Conservation (phyloP, 1,139 yeast genomes). For the Scheffersomyces lignicola region DNA sequence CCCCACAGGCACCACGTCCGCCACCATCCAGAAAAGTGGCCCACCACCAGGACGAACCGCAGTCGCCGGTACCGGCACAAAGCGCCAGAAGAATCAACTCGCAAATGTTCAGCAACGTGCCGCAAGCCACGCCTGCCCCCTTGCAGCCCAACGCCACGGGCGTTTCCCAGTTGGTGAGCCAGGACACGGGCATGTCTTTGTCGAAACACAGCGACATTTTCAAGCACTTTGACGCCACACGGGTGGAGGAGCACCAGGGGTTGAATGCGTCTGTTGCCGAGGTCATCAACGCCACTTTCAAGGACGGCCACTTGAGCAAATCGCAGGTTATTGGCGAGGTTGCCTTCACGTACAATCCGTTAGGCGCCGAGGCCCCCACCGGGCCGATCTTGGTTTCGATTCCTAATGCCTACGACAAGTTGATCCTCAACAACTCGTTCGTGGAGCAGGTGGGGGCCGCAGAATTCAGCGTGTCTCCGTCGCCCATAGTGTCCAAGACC, state of each 20-base stretch:
- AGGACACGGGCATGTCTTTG: constrained; percentile 36
- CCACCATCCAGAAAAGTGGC: constrained; percentile 72
- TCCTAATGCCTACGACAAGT: constrained; percentile 34
- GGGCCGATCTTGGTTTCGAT: constrained; percentile 26
- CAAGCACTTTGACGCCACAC: constrained; percentile 43
- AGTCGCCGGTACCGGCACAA: constrained; percentile 9
- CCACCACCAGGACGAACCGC: constrained; percentile 18
- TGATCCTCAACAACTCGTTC: constrained; percentile 45
- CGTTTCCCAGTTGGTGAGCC: constrained; percentile 17
- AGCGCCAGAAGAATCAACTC: constrained; percentile 6
- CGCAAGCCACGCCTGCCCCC: constrained; percentile 45
- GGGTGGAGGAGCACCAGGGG: constrained; percentile 53
- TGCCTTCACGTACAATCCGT: constrained; percentile 64
- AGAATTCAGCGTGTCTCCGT: constrained; percentile 31
- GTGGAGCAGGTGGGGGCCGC: constrained; percentile 31
- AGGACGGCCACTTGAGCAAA: constrained; percentile 59
- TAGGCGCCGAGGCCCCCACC: constrained; percentile 13
- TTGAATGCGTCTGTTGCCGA: constrained; percentile 79
- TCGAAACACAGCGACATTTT: constrained; percentile 35
- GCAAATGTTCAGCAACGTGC: constrained; percentile 47
- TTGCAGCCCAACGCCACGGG: constrained; percentile 19
- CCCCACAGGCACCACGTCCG: constrained; percentile 51
- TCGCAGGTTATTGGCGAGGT: constrained; percentile 76
- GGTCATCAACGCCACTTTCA: constrained; percentile 70
- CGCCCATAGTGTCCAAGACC: constrained; percentile 52